Evolutionary conservation across 2,329 filamentous ascomycete genomes (phyloP).

Genomic region (Trichoderma sp.): DNA sequence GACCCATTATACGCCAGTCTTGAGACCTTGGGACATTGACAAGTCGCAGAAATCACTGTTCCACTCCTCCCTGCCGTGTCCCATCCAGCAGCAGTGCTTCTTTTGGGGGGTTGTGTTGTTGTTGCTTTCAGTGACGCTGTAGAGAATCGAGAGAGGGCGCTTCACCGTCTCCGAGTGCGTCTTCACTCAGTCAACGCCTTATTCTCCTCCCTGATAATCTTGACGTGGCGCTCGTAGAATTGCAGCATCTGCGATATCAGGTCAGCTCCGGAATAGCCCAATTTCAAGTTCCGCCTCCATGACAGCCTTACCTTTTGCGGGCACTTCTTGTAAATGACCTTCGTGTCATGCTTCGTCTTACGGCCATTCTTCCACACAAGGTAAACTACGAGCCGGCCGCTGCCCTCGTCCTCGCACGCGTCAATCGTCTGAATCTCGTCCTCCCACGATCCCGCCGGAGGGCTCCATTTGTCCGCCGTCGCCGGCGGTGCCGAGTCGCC

Average conservation of each 20-base stretch:
- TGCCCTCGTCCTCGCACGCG: conserved; percentile 67
- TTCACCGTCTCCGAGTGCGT: neutral
- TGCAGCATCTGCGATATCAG: conserved; percentile 53
- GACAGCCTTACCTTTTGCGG: conserved; percentile 66
- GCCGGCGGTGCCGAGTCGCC: conserved; percentile 52
- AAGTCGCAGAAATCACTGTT: neutral
- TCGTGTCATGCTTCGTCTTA: conserved; percentile 73
- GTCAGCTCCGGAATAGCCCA: neutral
- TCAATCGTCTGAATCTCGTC: conserved; percentile 71
- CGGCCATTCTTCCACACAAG: conserved; percentile 72
- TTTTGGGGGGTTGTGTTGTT: too few relatives aligned
- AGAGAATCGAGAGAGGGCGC: neutral
- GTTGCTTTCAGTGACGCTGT: neutral
- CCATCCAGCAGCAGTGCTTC: neutral
- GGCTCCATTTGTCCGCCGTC: conserved; percentile 58
- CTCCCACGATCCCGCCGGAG: conserved; percentile 76
- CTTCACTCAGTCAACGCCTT: conserved; percentile 32
- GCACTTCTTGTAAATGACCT: conserved; percentile 71
- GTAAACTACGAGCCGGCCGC: conserved; percentile 65
- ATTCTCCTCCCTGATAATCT: conserved; percentile 50
- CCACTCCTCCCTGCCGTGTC: neutral
- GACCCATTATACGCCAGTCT: conserved; percentile 9
- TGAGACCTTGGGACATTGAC: neutral
- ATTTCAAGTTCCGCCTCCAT: neutral
- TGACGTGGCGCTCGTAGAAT: conserved; percentile 62